phyloP scores from a whole-genome alignment of 148 eudicot species.

The Oxyria digyna region DNA sequence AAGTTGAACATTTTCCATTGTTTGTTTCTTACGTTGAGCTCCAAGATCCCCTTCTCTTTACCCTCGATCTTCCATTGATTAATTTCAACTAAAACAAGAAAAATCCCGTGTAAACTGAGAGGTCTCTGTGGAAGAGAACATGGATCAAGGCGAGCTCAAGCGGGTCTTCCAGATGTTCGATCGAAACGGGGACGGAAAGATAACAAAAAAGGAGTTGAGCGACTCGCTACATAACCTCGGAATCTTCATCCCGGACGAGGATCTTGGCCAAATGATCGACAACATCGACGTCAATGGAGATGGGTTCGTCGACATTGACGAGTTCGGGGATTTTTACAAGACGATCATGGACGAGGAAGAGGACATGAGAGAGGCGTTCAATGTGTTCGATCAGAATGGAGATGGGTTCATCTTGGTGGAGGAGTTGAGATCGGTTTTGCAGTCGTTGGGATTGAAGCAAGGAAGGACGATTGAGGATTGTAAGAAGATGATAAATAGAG shows the following conservation, averaged over 20 bases:
- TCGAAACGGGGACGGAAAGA: conserved; percentile 59
- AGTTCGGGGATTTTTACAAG: conserved; percentile 55
- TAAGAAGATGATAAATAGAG: conserved; percentile 65
- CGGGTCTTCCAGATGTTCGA: conserved; percentile 75
- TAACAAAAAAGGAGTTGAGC: conserved; percentile 46
- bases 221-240: conserved; percentile 56
- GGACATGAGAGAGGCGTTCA: conserved; percentile 85
- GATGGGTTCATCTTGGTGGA: conserved; percentile 87
- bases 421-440: conserved; percentile 64
- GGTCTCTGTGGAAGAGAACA: neutral
- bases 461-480: conserved; percentile 78
- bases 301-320: conserved; percentile 63
- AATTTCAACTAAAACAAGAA: no score
- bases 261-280: conserved; percentile 59
- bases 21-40: no score
- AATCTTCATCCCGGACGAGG: conserved; percentile 55
- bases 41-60: neutral
- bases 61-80: neutral
- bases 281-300: conserved; percentile 56
- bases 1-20: no score
- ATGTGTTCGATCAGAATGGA: conserved; percentile 82
- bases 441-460: conserved; percentile 76
- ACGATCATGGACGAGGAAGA: conserved; percentile 73
- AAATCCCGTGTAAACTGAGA: neutral
- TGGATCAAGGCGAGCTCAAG: conserved; percentile 57